phyloP scores from a whole-genome alignment of 345 rosid genomes.

The Pugionium dolabratum region DNA sequence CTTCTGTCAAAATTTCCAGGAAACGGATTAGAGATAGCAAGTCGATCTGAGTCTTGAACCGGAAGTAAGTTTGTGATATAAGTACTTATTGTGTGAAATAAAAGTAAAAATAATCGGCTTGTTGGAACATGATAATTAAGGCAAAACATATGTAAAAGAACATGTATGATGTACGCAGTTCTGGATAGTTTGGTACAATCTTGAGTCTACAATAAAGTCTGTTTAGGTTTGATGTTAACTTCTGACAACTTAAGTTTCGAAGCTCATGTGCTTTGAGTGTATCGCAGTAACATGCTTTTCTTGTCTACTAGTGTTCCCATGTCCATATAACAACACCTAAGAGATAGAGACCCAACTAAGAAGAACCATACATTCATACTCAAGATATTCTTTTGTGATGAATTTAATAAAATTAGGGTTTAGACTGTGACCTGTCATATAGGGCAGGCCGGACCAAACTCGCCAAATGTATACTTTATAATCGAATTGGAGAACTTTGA shows the following conservation, averaged over 20 bases:
- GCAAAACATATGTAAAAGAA: slow-evolving; percentile 30
- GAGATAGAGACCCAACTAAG: slow-evolving; percentile 18
- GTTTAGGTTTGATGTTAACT: slow-evolving; percentile 32
- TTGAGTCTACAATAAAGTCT: neutral
- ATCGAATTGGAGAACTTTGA: too few relatives aligned
- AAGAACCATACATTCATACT: slow-evolving; percentile 16
- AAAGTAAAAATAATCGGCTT: slow-evolving; percentile 9
- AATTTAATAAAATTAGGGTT: neutral
- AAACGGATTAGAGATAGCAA: slow-evolving; percentile 88
- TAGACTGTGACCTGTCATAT: neutral
- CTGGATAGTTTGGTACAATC: neutral
- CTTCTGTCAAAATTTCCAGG: slow-evolving; percentile 49
- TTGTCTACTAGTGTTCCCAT: slow-evolving; percentile 28
- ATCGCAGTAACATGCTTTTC: slow-evolving; percentile 22
- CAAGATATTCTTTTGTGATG: neutral
- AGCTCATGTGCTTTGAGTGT: slow-evolving; percentile 31
- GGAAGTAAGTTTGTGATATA: slow-evolving; percentile 10
- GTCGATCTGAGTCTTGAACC: slow-evolving; percentile 44
- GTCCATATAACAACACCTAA: slow-evolving; percentile 24
- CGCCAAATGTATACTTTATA: neutral
- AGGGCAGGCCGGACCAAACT: neutral
- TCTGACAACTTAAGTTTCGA: slow-evolving; percentile 21
- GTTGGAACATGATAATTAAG: slow-evolving; percentile 9
- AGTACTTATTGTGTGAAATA: neutral
- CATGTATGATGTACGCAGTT: slow-evolving; percentile 1